A percentile compares a stretch with the other conserved stretches of the same genome.
These are phyloP conservation scores for Abelmoschus esculentus DNA, from an alignment of 345 rosid genomes.

Conservation along the genomic window DNA sequence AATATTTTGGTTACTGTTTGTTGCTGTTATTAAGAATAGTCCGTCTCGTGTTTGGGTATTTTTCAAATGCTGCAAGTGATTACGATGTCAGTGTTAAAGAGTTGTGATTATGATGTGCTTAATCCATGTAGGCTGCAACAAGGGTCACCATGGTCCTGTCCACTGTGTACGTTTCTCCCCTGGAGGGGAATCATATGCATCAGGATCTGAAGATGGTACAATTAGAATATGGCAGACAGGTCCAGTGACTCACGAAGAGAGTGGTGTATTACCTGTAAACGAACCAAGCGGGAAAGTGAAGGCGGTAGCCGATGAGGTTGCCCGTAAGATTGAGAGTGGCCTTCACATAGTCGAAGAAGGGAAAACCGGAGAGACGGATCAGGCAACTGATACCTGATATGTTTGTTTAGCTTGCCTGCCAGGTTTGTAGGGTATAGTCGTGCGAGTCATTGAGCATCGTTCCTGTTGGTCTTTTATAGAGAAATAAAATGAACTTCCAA, in stretches of 20 bases:
- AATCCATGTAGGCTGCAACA: conserved; percentile 71
- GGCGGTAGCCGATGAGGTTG: conserved; percentile 13
- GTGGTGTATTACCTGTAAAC: conserved; percentile 11
- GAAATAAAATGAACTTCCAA: conserved; percentile 7
- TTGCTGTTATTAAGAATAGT: not conserved
- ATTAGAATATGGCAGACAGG: conserved; percentile 57
- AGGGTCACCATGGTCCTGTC: conserved; percentile 98
- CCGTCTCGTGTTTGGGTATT: not conserved
- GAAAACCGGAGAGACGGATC: not conserved
- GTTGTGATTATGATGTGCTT: conserved; percentile 10
- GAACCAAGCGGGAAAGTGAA: conserved; percentile 35
- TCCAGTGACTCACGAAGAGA: conserved; percentile 31
- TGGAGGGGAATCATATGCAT: conserved; percentile 86
- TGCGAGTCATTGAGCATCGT: not conserved
- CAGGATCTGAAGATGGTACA: conserved; percentile 97
- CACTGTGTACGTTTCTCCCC: conserved; percentile 91
- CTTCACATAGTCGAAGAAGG: no score
- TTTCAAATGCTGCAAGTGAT: not conserved
- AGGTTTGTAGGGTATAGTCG: not conserved
- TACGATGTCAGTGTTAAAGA: not conserved
- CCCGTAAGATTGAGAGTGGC: conserved; percentile 2
- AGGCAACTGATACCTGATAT: not conserved
- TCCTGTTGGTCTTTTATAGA: not conserved
- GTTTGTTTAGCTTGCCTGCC: not conserved
- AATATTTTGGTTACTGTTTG: not conserved